Evolutionary conservation across 2,329 filamentous ascomycete species (phyloP), one percentile per base, ranked within the genome.

Genomic region (Venturia pyrina): DNA sequence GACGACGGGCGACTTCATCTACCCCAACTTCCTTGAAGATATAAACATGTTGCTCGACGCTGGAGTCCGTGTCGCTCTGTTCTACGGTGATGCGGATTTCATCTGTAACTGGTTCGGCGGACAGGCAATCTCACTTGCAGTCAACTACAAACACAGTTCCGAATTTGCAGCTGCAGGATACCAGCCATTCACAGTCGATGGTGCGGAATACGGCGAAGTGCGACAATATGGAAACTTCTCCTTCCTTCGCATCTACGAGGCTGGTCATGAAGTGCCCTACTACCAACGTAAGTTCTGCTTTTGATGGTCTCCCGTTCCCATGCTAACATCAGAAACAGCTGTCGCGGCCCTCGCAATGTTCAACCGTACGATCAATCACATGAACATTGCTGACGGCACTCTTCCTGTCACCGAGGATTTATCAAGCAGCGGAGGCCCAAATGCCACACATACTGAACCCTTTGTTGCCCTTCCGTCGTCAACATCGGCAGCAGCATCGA

Each of bases 1-100:
- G 64, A 75, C 78, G 67, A 81, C 80, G 2, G 82, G 82, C 56
- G 88, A 90, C 73, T 85, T 84, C 68, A 82, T 85, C 62, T 86
- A 86, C 70, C 21, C 63, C 4, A 72, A 73, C 32, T 61, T 61
- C 70, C 78, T 75, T 24, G 69, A 72, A 32, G 77, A 79, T 66
- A 66, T 78, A 13, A 75, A 78, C 66, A 69, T 71, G 75, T 81
- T 68, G 79, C 72, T 79, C 5, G 69, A 74, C 57, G 70, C 72
- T 43, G 76, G 75, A 59, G 74, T 79, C 8, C 71, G 75, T 15
- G 75, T 78, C 2, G 73, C 72, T 28, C 66, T 78, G 61, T 69
- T 69, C 32, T 75, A 75, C 53, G 74, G 73, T 15, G 73, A 75
- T 67, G 73, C 73, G 28, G 73, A 75, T 62, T 78, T 75, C 69